Evolutionary conservation across 2,329 filamentous ascomycete species (phyloP).

Genomic region (Aspergillus calidoustus): DNA sequence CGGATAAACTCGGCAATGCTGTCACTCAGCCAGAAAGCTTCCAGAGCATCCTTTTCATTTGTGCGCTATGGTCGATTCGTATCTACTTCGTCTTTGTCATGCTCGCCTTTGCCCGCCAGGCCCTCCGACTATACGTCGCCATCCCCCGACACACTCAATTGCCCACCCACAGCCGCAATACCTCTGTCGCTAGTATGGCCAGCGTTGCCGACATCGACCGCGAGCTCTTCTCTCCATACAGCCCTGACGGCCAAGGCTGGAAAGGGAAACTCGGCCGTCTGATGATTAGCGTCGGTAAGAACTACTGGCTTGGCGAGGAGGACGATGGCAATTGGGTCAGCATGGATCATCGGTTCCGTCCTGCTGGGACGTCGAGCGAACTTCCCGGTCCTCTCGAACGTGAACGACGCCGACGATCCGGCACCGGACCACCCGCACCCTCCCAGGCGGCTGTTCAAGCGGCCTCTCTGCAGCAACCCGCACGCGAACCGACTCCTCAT

Average conservation of each 20-base stretch:
- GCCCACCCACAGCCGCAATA: conserved; percentile 48
- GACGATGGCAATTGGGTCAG: conserved; percentile 66
- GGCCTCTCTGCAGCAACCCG: conserved; percentile 39
- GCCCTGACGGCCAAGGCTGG: conserved; percentile 79
- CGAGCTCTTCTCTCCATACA: conserved; percentile 71
- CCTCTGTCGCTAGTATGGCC: conserved; percentile 53
- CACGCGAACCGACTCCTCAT: conserved; percentile 33
- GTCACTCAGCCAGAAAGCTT: conserved; percentile 69
- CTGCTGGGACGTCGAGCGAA: conserved; percentile 48
- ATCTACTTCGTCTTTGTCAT: conserved; percentile 85
- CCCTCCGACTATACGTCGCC: conserved; percentile 66
- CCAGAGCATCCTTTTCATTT: conserved; percentile 78
- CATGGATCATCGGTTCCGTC: conserved; percentile 65
- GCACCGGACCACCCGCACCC: conserved; percentile 59
- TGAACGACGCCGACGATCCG: conserved; percentile 64
- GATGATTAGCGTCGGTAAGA: conserved; percentile 74
- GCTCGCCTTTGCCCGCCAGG: conserved; percentile 78
- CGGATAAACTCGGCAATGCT: conserved; percentile 63
- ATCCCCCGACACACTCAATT: conserved; percentile 44
- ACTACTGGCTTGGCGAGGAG: conserved; percentile 78
- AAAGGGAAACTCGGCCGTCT: conserved; percentile 75
- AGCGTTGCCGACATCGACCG: conserved; percentile 54
- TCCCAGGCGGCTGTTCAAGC: conserved; percentile 43
- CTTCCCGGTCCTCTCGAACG: conserved; percentile 54
- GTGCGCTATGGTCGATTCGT: conserved; percentile 72